These are phyloP conservation scores for Quercus berberidifolia DNA, from an alignment of 306 rosid genomes.

Conservation along the genomic window DNA sequence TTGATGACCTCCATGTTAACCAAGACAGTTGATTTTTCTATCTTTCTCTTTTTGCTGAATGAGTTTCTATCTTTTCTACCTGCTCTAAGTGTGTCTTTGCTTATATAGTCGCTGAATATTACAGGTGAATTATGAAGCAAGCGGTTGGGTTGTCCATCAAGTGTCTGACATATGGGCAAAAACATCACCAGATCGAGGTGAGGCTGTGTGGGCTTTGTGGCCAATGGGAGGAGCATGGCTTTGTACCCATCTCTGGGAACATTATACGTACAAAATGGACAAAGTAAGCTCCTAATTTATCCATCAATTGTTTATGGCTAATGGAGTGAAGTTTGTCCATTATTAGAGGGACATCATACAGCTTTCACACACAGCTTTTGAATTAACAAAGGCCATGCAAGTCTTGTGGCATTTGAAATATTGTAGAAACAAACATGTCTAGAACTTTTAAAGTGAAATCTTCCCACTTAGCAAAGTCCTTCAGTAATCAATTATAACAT, in stretches of 20 bases:
- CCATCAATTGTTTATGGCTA: slow-evolving; percentile 2
- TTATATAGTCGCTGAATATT: background rate
- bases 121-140: slow-evolving; percentile 89
- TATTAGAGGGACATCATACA: background rate
- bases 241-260: slow-evolving; percentile 92
- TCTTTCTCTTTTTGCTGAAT: background rate
- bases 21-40: background rate
- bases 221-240: slow-evolving; percentile 99
- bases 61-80: background rate
- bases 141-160: slow-evolving; percentile 96
- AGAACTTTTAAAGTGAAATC: background rate
- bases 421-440: background rate
- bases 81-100: background rate
- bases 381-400: background rate
- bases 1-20: background rate
- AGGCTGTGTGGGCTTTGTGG: slow-evolving; percentile 95
- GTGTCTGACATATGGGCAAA: slow-evolving; percentile 93
- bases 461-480: background rate
- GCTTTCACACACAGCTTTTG: background rate
- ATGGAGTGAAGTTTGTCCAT: background rate
- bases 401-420: background rate
- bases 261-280: slow-evolving; percentile 79
- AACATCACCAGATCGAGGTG: slow-evolving; percentile 85
- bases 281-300: slow-evolving; percentile 49
- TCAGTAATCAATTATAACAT: background rate